Base-by-base conservation (phyloP, 768 basidiomycete genomes). In the Mycena alexandri region DNA sequence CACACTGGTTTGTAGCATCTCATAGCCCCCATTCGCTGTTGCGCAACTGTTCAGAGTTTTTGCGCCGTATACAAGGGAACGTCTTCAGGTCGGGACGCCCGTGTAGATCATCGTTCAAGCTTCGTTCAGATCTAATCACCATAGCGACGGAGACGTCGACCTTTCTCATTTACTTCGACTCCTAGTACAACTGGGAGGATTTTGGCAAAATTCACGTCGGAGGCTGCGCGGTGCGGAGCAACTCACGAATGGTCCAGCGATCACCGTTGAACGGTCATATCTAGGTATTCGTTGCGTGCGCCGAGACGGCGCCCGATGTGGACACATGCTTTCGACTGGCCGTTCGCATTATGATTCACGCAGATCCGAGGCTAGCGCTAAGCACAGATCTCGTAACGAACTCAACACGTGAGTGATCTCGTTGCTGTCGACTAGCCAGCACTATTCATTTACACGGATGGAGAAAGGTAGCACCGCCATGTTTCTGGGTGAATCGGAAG, bases 371-470 rank as follows among this genome's bases (percentile, higher is more conserved):
- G n/a, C n/a, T n/a, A n/a, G n/a, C n/a, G n/a, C n/a, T n/a, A n/a
- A n/a, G n/a, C n/a, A n/a, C n/a, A 51, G 50, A 51, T 29, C 50
- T 51, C 16, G 25, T 24, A 51, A 51, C 50, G 25, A 33, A 51
- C 14, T 51, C 17, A 33, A 51, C 50, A 51, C 50, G 50, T 29
- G 50, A 51, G 50, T 51, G 25, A 51, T 51, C 50, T 46, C 44
- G 44, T 46, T 51, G 29, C 25, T 51, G 50, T 51, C 50, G 29
- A 51, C 25, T 11, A 51, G 50, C 29, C 50, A 29, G 29, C 29
- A 29, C 29, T 6, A 29, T 29, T 29, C 6, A 29, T 29, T n/a
- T 29, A 29, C 29, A 29, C 6, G 29, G 3, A 29, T 29, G 29
- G 29, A 29, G 29, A 29, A 3, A 29, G 29, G 29, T 29, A 29